Percentiles rank a stretch among this genome's conserved stretches.
Evolutionary conservation across 495 filamentous ascomycete genomes (phyloP).

Genomic region (Aspergillus heteromorphus): DNA sequence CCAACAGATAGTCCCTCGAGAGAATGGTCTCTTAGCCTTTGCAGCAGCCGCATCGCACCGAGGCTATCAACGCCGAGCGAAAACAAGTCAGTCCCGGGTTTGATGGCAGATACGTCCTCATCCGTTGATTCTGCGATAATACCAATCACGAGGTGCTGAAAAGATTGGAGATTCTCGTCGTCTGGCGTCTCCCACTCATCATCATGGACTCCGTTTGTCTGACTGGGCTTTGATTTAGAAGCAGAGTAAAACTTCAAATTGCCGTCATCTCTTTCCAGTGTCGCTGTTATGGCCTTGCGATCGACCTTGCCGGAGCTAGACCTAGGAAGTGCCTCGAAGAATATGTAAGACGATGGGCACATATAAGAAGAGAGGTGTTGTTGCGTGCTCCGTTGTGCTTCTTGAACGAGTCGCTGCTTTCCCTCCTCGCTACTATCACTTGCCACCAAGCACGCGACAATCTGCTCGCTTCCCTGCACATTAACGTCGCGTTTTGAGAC

Average conservation of each 20-base stretch:
- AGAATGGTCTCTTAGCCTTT: slow-evolving; percentile 17
- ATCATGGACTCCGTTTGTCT: background rate
- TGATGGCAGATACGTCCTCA: slow-evolving; percentile 37
- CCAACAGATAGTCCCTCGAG: slow-evolving; percentile 25
- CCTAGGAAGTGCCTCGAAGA: slow-evolving; percentile 18
- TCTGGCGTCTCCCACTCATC: background rate
- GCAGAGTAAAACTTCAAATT: slow-evolving; percentile 2
- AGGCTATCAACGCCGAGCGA: slow-evolving; percentile 76
- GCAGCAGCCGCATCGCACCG: slow-evolving; percentile 57
- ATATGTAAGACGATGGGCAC: slow-evolving; percentile 18
- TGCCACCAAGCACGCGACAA: slow-evolving; percentile 20
- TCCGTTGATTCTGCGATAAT: slow-evolving; percentile 45
- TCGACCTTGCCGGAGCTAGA: slow-evolving; percentile 25
- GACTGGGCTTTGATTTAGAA: background rate
- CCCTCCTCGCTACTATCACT: slow-evolving; percentile 14
- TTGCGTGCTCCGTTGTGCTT: slow-evolving; percentile 41
- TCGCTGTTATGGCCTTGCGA: slow-evolving; percentile 18
- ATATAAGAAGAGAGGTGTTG: slow-evolving; percentile 16
- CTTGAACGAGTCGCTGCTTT: slow-evolving; percentile 26
- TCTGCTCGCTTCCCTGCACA: slow-evolving; percentile 17
- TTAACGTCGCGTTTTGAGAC: slow-evolving; percentile 12
- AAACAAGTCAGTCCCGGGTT: slow-evolving; percentile 55
- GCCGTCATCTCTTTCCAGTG: background rate
- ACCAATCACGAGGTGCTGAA: slow-evolving; percentile 12
- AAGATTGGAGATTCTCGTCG: background rate